A percentile compares a stretch with the other conserved stretches of the same genome.
Evolutionary conservation across 1,284 basidiomycete genomes (phyloP).

Genomic region (Pyrrhoderma noxium): DNA sequence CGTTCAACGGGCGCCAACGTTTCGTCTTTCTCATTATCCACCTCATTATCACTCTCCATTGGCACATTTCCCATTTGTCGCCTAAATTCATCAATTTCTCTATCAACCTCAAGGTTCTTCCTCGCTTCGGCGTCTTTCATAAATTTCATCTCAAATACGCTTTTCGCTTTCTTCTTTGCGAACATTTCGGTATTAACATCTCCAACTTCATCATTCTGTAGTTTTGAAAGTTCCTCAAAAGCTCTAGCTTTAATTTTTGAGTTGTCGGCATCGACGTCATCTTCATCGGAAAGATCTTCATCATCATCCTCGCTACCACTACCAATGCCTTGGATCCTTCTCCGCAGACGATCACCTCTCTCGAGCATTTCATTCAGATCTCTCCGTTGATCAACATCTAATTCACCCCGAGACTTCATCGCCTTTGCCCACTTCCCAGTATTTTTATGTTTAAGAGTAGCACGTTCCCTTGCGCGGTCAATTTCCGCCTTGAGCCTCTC

Average conservation of each 20-base stretch:
- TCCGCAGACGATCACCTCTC: slow-evolving; percentile 60
- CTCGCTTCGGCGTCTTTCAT: slow-evolving; percentile 85
- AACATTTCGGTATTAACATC: slow-evolving; percentile 24
- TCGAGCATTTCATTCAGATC: slow-evolving; percentile 78
- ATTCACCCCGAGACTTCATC: slow-evolving; percentile 57
- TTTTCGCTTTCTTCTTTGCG: slow-evolving; percentile 41
- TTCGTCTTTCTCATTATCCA: slow-evolving; percentile 18
- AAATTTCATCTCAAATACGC: slow-evolving; percentile 90
- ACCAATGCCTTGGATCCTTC: slow-evolving; percentile 60
- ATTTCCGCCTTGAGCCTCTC: slow-evolving; percentile 65
- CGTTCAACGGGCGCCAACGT: slow-evolving; percentile 29
- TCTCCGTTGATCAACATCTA: slow-evolving; percentile 58
- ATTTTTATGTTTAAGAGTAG: slow-evolving; percentile 78
- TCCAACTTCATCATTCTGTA: slow-evolving; percentile 23
- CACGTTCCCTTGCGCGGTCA: slow-evolving; percentile 77
- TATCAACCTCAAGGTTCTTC: slow-evolving; percentile 49
- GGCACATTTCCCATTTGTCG: slow-evolving; percentile 48
- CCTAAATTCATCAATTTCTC: slow-evolving; percentile 63
- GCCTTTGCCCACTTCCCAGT: slow-evolving; percentile 76
- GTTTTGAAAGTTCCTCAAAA: slow-evolving; percentile 67
- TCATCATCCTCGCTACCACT: slow-evolving; percentile 40
- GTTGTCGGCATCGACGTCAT: slow-evolving; percentile 30
- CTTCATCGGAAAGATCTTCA: slow-evolving; percentile 37
- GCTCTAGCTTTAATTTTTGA: slow-evolving; percentile 49
- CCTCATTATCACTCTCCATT: no score